A percentile compares a stretch with the other conserved stretches of the same genome.
Conservation (phyloP, 2,329 filamentous ascomycete species). For the Aspergillus tanneri region DNA sequence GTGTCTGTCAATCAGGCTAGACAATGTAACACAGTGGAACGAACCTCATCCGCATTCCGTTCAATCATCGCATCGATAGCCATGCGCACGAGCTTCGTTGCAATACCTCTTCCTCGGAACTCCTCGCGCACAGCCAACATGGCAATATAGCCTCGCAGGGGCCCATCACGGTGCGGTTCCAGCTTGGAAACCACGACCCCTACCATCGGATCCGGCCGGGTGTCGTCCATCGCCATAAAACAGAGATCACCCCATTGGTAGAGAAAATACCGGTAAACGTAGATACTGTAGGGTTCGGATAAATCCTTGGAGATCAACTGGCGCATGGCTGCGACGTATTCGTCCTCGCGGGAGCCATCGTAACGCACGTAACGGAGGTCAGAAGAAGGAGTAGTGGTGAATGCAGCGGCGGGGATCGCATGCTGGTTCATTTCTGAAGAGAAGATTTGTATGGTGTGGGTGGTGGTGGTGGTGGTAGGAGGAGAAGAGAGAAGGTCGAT, state of each 20-base stretch:
- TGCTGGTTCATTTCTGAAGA: slow-evolving; percentile 31
- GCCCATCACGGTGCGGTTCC: slow-evolving; percentile 82
- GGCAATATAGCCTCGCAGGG: slow-evolving; percentile 90
- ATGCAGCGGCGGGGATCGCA: slow-evolving; percentile 16
- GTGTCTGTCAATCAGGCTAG: neutral
- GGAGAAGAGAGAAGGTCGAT: neutral
- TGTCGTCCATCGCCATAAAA: slow-evolving; percentile 69
- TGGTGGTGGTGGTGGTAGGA: neutral
- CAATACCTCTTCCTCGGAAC: slow-evolving; percentile 81
- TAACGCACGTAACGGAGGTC: slow-evolving; percentile 60
- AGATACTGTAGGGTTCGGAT: slow-evolving; percentile 98
- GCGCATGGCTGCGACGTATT: slow-evolving; percentile 80
- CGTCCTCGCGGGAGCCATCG: slow-evolving; percentile 57
- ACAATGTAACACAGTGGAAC: slow-evolving; percentile 6
- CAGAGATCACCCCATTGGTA: slow-evolving; percentile 98
- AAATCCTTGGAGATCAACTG: slow-evolving; percentile 93
- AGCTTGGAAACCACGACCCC: slow-evolving; percentile 95
- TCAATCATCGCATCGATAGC: slow-evolving; percentile 89
- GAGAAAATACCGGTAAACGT: slow-evolving; percentile 96
- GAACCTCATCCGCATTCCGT: slow-evolving; percentile 76
- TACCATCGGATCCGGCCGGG: slow-evolving; percentile 54
- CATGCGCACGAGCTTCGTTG: slow-evolving; percentile 80
- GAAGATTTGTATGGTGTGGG: neutral
- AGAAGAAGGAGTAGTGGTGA: slow-evolving; percentile 36
- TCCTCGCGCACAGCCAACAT: slow-evolving; percentile 90